A percentile compares a stretch with the other conserved stretches of the same genome.
These are phyloP conservation scores for Agaricus blazei DNA, from an alignment of 768 basidiomycete species.

Conservation along the genomic window DNA sequence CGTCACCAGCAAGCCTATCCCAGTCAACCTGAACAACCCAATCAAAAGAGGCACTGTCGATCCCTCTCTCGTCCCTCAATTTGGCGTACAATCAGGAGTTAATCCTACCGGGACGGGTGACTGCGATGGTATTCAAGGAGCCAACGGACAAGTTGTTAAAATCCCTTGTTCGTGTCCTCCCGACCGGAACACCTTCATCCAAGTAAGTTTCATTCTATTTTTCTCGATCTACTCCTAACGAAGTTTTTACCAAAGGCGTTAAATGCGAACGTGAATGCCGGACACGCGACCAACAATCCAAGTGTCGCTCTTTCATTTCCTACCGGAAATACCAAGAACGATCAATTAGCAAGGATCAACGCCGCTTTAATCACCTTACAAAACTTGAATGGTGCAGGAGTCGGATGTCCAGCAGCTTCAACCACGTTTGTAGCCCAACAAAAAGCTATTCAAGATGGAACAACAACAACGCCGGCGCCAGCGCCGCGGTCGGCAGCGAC, in stretches of 20 bases:
- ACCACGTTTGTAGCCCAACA: constrained; percentile 50
- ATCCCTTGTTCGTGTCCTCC: constrained; percentile 71
- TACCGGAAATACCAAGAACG: constrained; percentile 47
- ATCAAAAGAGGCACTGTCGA: too few species aligned
- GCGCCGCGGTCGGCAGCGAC: too few species aligned
- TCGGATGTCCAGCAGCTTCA: constrained; percentile 61
- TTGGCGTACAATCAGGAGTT: constrained; percentile 48
- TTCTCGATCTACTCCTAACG: too few species aligned
- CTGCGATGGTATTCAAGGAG: constrained; percentile 58
- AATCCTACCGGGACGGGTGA: constrained; percentile 68
- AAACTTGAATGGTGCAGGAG: constrained; percentile 63
- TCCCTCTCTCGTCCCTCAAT: constrained; percentile 38
- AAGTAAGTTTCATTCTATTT: constrained; percentile 24
- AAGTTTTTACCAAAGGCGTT: constrained; percentile 26
- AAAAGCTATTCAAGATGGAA: constrained; percentile 29
- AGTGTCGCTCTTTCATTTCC: constrained; percentile 56
- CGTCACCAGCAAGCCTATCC: too few species aligned
- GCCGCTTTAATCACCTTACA: constrained; percentile 63
- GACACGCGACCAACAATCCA: constrained; percentile 60
- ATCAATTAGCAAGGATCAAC: constrained; percentile 51
- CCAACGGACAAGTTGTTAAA: constrained; percentile 48
- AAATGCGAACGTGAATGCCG: constrained; percentile 55
- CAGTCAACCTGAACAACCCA: too few species aligned
- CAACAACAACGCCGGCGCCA: constrained; percentile 21
- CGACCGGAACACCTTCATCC: constrained; percentile 42